Conservation (phyloP, 345 rosid genomes). For the Geranium rotundifolium region DNA sequence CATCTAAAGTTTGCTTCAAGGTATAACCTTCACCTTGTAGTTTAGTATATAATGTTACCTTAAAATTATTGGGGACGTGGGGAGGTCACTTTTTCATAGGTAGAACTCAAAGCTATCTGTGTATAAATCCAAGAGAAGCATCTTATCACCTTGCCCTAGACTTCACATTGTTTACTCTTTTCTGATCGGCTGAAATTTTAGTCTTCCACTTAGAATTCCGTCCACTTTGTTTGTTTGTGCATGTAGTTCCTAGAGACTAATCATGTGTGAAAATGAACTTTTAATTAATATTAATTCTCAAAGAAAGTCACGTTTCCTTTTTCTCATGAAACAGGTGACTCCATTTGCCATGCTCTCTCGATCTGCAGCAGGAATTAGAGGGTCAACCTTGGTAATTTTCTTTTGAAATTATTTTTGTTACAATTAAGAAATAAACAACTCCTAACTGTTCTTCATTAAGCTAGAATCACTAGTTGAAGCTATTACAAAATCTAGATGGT, state of each 20-base stretch:
- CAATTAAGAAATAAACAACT: not conserved
- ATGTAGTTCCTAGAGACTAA: not conserved
- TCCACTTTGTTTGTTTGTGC: not conserved
- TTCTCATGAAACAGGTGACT: slow-evolving; percentile 47
- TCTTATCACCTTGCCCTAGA: not conserved
- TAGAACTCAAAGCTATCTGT: not conserved
- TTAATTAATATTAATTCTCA: not conserved
- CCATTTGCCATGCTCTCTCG: slow-evolving; percentile 96
- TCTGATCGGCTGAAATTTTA: not conserved
- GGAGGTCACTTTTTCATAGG: not conserved
- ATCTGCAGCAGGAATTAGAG: slow-evolving; percentile 88
- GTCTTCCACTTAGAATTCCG: not conserved
- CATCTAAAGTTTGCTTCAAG: too few relatives aligned
- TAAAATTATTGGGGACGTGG: not conserved
- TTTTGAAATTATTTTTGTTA: not conserved
- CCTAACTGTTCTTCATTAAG: too few relatives aligned
- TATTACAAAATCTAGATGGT: too few relatives aligned
- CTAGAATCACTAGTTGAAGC: too few relatives aligned
- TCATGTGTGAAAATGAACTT: not conserved
- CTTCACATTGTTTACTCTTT: not conserved
- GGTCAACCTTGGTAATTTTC: slow-evolving; percentile 70
- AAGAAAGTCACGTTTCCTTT: not conserved
- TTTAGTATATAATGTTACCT: not conserved
- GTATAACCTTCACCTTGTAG: not conserved
- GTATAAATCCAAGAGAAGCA: not conserved